phyloP scores from a whole-genome alignment of 345 rosid species.

The Tarenaya hassleriana region DNA sequence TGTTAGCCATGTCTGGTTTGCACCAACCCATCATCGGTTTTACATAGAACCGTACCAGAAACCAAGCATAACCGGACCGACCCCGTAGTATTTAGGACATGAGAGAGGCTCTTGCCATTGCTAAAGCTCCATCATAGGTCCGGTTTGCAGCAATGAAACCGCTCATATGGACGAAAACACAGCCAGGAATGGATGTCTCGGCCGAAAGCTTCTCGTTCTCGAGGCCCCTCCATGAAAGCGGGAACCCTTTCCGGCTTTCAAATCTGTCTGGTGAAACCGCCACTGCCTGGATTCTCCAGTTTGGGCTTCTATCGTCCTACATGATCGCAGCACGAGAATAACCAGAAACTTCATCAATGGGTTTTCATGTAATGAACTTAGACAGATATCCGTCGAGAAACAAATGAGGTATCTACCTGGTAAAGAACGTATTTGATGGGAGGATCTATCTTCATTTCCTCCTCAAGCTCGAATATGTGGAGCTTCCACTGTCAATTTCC shows the following conservation, averaged over 20 bases:
- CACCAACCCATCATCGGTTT: too few relatives aligned
- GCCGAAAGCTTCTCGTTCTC: conserved; percentile 58
- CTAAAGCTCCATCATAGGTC: conserved; percentile 59
- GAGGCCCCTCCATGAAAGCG: conserved; percentile 68
- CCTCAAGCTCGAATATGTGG: conserved; percentile 72
- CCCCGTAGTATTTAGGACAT: conserved; percentile 8
- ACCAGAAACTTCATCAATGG: background rate
- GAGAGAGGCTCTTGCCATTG: conserved; percentile 56
- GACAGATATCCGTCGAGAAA: too few relatives aligned
- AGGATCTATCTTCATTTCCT: conserved; percentile 66
- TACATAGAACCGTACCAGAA: too few relatives aligned
- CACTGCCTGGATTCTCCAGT: conserved; percentile 84
- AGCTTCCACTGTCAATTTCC: conserved; percentile 64
- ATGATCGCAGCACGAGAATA: conserved; percentile 5
- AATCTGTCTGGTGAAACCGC: conserved; percentile 65
- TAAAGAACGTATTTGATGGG: conserved; percentile 69
- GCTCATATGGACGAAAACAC: conserved; percentile 79
- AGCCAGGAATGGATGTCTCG: conserved; percentile 50
- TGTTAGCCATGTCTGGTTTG: too few relatives aligned
- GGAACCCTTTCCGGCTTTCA: conserved; percentile 77
- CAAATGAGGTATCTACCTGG: too few relatives aligned
- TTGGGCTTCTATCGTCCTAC: conserved; percentile 76
- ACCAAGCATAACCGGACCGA: too few relatives aligned
- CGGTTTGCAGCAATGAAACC: conserved; percentile 77
- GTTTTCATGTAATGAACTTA: too few relatives aligned